Base-by-base conservation (phyloP, 805 yeast genomes). In the Kluyveromyces aestuarii region DNA sequence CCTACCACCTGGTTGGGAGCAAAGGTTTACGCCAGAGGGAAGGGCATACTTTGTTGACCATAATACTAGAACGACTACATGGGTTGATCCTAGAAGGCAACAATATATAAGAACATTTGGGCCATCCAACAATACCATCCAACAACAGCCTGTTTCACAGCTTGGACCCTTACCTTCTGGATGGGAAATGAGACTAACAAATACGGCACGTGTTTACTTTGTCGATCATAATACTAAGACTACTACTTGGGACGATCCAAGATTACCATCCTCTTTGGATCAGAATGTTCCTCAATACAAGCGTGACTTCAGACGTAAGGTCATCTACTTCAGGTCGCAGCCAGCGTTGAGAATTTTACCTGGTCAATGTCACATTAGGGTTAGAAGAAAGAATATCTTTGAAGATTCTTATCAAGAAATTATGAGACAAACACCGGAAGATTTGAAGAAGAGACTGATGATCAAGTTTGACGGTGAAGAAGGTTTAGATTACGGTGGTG, bases 21-120 rank as follows among this genome's bases (percentile, higher is more conserved):
- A 91, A 72, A 76, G 99, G 55, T 85, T 86, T 60, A 93, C 99
- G 7, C 96, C 96, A 27, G 99, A 93, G 70, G 99, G 99, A 38
- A 81, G 99, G 65, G 95, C 98, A 8, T 93, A 93, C 70, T 93
- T 90, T 67, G 99, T 93, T 44, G 99, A 93, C 68, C 99, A 93
- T 72, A 93, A 93, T 68, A 93, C 99, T n/a, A 80, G 99, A 68
- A 93, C 99, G 1, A 93, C 99, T 3, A 93, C 99, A 11, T 93
- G 99, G 99, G 99, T 93, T 43, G 99, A 93, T 68, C 99, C 99
- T 55, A 81, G 99, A 70, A 82, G 99, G 69, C 99, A 93, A 71
- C 99, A 93, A 72, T 93, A 88, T 68, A 93, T 93, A 59, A 84
- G 97, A 66, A 88, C 95, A 52, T 89, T 86, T 67, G 98, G 96